Evolutionary conservation across 441 rosid genomes (phyloP), one percentile per base, ranked within the genome.

Genomic region (Melastoma candidum): DNA sequence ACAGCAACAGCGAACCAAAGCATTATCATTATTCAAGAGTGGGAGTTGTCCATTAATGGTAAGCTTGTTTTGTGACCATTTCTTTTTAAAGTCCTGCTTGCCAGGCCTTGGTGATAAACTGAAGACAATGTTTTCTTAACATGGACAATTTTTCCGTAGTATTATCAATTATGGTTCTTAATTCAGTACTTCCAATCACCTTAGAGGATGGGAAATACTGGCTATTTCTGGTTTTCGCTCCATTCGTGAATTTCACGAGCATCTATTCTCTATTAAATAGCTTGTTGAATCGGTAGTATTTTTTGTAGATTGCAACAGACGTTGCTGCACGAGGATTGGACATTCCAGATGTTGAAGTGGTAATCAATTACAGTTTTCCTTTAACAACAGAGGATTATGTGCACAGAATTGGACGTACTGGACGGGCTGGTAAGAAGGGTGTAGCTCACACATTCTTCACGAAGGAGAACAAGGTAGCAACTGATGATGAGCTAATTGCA

Each of bases 351-450:
- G 95, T 92, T 70, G 97, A 88, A 72, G 98, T 84, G 52, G 98
- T 88, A 56, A 88, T 92, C 68, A 88, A 85, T 74, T 92, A 81
- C 67, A 85, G 80, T 68, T 92, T 92, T 65, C 98, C 97, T 26
- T 81, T 92, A 27, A 88, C 97, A 7, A 82, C 90, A 4, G 92
- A 88, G 82, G 97, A 85, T 68, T 92, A 88, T 57, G 90, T 92
- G 29, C 98, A 92, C 57, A 79, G 95, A 66, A 92, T 88, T 39
- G 97, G 97, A 39, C 79, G 97, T 66, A 92, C 98, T 3, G 98
- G 98, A 55, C 85, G 98, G 60, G 98, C 97, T 3, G 97, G 98
- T 50, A 84, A 83, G 79, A 92, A 88, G 75, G 95, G 98, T 26
- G 89, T 92, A 57, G 94, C 98, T 25, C 98, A 85, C 73, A 88